Percentiles rank a stretch among this genome's conserved stretches.
Evolutionary conservation across 179 eudicot genomes (phyloP).

Genomic region (Spinacia oleracea): DNA sequence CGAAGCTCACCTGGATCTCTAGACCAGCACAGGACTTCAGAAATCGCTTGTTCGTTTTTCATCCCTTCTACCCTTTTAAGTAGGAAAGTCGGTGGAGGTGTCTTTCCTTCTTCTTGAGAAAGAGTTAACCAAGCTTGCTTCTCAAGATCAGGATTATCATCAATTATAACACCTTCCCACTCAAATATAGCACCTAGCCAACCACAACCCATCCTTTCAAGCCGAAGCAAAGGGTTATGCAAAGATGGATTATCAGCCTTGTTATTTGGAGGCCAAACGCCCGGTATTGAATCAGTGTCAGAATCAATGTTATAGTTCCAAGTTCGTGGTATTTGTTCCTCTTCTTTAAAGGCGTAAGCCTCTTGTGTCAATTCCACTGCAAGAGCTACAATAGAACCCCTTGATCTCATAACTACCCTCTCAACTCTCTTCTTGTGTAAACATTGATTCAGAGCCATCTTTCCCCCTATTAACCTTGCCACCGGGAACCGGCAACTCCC

Average conservation of each 20-base stretch:
- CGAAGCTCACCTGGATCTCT: conserved; percentile 64
- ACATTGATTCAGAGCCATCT: conserved; percentile 18
- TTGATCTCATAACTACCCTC: conserved; percentile 20
- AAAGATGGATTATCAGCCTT: conserved; percentile 74
- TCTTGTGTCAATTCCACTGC: conserved; percentile 85
- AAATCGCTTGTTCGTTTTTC: conserved; percentile 94
- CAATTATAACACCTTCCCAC: conserved; percentile 93
- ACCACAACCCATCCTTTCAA: conserved; percentile 92
- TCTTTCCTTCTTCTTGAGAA: conserved; percentile 82
- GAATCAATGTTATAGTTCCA: conserved; percentile 45
- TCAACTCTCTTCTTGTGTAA: conserved; percentile 30
- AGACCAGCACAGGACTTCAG: conserved; percentile 94
- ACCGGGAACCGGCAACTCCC: conserved; percentile 27
- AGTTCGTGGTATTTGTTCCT: conserved; percentile 44
- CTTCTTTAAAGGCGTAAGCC: conserved; percentile 49
- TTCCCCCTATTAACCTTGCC: conserved; percentile 28
- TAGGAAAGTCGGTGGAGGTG: conserved; percentile 66
- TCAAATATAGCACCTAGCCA: conserved; percentile 94
- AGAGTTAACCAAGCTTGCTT: conserved; percentile 87
- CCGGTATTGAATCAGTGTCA: conserved; percentile 54
- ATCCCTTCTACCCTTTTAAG: conserved; percentile 78
- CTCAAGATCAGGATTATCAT: conserved; percentile 81
- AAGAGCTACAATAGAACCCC: conserved; percentile 46
- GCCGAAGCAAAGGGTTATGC: conserved; percentile 85
- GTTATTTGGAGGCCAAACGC: conserved; percentile 77